Conservation (phyloP, 345 rosid genomes). For the Mangifera indica region DNA sequence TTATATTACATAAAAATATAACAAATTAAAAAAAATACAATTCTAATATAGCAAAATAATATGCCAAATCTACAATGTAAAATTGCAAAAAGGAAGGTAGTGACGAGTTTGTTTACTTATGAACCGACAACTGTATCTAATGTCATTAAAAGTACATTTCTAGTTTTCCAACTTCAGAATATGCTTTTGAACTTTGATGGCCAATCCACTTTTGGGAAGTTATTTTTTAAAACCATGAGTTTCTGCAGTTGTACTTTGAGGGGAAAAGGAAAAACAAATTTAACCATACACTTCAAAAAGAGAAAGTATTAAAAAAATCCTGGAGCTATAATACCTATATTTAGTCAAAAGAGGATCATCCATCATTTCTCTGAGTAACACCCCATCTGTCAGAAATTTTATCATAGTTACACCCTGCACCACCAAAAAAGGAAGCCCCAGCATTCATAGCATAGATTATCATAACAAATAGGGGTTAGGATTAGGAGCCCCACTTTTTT, state of each 20-base stretch:
- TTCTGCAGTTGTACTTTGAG: neutral
- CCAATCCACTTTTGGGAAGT: neutral
- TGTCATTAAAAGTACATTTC: neutral
- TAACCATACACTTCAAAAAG: neutral
- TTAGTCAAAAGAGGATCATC: constrained; percentile 96
- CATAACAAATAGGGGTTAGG: neutral
- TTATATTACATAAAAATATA: neutral
- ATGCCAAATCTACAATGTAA: neutral
- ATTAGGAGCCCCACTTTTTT: too few relatives aligned
- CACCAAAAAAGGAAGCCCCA: constrained; percentile 32
- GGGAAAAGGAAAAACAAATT: neutral
- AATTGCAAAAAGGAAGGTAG: neutral
- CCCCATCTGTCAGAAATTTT: constrained; percentile 95
- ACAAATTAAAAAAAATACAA: neutral
- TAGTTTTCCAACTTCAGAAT: constrained; percentile 9
- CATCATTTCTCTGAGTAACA: constrained; percentile 95
- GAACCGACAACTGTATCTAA: neutral
- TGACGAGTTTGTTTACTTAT: neutral
- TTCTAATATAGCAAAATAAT: neutral
- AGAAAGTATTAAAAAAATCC: neutral
- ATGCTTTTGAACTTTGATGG: constrained; percentile 1
- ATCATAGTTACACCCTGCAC: constrained; percentile 70
- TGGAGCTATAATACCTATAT: constrained; percentile 62
- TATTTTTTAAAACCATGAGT: neutral
- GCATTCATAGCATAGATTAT: constrained; percentile 10